Evolutionary conservation across 2,329 filamentous ascomycete species (phyloP).

Genomic region (Stemphylium beticola): DNA sequence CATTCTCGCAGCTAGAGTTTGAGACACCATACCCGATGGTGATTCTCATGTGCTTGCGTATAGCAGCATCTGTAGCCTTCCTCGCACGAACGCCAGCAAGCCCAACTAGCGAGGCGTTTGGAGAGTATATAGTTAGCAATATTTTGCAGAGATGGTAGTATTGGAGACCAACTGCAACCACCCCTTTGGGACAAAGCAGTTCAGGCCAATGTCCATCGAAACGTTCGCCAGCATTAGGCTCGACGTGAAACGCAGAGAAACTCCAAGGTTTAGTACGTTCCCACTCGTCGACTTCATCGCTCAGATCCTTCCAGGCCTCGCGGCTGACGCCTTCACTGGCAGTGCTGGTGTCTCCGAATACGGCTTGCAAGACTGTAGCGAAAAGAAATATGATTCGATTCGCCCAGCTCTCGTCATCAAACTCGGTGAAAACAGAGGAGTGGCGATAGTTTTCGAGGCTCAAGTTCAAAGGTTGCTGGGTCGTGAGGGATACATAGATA

Average conservation of each 20-base stretch:
- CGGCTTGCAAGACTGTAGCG: constrained; percentile 34
- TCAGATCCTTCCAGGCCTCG: constrained; percentile 38
- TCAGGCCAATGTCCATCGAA: constrained; percentile 33
- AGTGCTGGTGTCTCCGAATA: constrained; percentile 27
- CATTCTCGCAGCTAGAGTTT: constrained; percentile 37
- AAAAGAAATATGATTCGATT: constrained; percentile 44
- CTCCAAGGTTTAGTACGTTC: constrained; percentile 41
- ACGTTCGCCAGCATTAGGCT: constrained; percentile 29
- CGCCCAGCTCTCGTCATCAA: constrained; percentile 39
- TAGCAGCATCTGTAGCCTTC: constrained; percentile 32
- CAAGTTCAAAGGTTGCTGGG: constrained; percentile 41
- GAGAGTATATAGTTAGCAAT: constrained; percentile 14
- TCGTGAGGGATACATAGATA: constrained; percentile 50
- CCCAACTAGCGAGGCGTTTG: constrained; percentile 7
- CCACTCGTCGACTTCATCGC: constrained; percentile 42
- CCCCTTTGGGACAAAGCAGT: constrained; percentile 30
- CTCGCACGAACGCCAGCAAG: constrained; percentile 35
- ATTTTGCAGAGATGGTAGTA: constrained; percentile 44
- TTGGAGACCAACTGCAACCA: constrained; percentile 37
- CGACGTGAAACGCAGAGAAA: constrained; percentile 30
- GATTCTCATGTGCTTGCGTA: constrained; percentile 37
- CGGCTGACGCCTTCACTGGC: constrained; percentile 25
- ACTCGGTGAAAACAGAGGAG: constrained; percentile 38
- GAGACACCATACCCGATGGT: constrained; percentile 39
- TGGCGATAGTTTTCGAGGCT: constrained; percentile 40